Evolutionary conservation across 208 protist species (phyloP).

Genomic region (Wallacemonas sp.): DNA sequence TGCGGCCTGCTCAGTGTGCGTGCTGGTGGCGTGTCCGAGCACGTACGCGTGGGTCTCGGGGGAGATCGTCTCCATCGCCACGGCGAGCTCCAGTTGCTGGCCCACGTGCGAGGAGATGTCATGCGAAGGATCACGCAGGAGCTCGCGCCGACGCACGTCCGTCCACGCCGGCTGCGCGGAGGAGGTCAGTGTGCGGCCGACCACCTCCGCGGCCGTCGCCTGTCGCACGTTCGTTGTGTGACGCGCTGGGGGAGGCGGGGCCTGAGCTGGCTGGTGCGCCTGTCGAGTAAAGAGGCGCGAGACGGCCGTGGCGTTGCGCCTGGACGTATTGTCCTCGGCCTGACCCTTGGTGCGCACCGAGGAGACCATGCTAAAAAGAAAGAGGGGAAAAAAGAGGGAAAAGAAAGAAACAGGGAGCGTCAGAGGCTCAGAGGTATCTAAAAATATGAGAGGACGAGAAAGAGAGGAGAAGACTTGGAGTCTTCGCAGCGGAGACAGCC

Average conservation of each 20-base stretch:
- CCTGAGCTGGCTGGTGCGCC: not conserved
- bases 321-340: not conserved
- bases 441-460: too few species aligned
- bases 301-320: slow-evolving; percentile 33
- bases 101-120: slow-evolving; percentile 41
- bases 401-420: too few species aligned
- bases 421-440: too few species aligned
- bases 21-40: slow-evolving; percentile 13
- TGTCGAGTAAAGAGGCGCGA: slow-evolving; percentile 35
- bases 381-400: too few species aligned
- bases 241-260: not conserved
- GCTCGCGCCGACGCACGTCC: slow-evolving; percentile 23
- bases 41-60: slow-evolving; percentile 14
- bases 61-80: slow-evolving; percentile 27
- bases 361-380: too few species aligned
- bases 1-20: not conserved
- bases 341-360: not conserved
- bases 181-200: slow-evolving; percentile 7
- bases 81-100: slow-evolving; percentile 46
- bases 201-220: slow-evolving; percentile 10
- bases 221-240: not conserved
- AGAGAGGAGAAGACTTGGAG: too few species aligned
- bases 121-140: slow-evolving; percentile 21
- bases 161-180: slow-evolving; percentile 25
- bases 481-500: too few species aligned